Evolutionary conservation across 2,329 filamentous ascomycete species (phyloP).

Genomic region (Pezicula neosporulosa): DNA sequence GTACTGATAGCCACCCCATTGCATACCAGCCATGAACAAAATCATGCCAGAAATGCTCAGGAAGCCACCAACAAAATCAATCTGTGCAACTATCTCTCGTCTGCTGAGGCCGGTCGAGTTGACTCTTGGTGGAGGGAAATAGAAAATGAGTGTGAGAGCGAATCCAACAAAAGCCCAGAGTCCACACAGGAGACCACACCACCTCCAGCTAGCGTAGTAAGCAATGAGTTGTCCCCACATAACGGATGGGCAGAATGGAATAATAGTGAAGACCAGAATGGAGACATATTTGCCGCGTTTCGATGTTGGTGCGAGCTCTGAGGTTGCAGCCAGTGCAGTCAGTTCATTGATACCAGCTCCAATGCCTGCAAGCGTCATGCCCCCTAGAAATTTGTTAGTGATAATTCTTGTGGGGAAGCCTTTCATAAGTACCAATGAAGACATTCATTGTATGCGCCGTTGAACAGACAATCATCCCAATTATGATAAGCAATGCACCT

Average conservation of each 20-base stretch:
- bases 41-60: constrained; percentile 46
- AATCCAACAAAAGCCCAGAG: constrained; percentile 50
- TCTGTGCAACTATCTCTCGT: constrained; percentile 37
- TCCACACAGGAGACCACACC: constrained; percentile 48
- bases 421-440: constrained; percentile 50
- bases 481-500: constrained; percentile 48
- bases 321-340: constrained; percentile 64
- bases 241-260: constrained; percentile 58
- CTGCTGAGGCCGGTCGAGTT: constrained; percentile 34
- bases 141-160: constrained; percentile 46
- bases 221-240: constrained; percentile 56
- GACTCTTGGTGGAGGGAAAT: constrained; percentile 47
- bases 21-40: constrained; percentile 45
- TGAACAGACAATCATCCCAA: constrained; percentile 57
- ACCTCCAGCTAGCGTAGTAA: constrained; percentile 46
- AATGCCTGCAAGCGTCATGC: constrained; percentile 53
- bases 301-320: constrained; percentile 62
- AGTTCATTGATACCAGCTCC: constrained; percentile 67
- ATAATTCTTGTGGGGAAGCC: neutral
- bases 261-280: constrained; percentile 54
- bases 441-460: constrained; percentile 56
- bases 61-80: constrained; percentile 49
- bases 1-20: constrained; percentile 52
- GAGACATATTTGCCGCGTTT: constrained; percentile 62
- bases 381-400: constrained; percentile 29